These are phyloP conservation scores for Theobroma cacao DNA, from an alignment of 345 rosid genomes.

Conservation along the genomic window DNA sequence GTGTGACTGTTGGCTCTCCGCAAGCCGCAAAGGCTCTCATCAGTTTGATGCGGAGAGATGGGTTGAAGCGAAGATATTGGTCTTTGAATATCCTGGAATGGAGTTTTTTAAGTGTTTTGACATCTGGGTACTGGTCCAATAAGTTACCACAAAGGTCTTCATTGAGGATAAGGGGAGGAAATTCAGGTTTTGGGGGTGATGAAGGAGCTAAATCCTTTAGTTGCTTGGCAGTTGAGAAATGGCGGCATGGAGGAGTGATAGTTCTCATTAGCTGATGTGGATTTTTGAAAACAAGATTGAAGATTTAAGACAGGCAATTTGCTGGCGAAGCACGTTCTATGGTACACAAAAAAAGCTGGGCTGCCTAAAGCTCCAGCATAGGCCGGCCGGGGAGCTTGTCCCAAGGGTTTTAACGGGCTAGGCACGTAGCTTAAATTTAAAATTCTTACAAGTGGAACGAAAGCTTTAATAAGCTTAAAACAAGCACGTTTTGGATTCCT, in stretches of 20 bases:
- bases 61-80: constrained; percentile 26
- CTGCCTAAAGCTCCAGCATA: neutral
- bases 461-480: neutral
- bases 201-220: constrained; percentile 18
- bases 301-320: neutral
- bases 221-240: constrained; percentile 19
- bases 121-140: constrained; percentile 54
- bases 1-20: constrained; percentile 43
- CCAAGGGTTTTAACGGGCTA: neutral
- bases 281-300: neutral
- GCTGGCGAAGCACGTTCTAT: neutral
- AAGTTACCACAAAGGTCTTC: constrained; percentile 35
- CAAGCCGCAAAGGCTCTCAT: constrained; percentile 54
- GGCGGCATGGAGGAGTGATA: constrained; percentile 29
- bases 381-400: neutral
- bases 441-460: neutral
- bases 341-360: neutral
- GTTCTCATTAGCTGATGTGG: constrained; percentile 34
- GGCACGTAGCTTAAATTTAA: neutral
- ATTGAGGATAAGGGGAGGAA: constrained; percentile 2
- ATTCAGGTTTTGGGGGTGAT: constrained; percentile 12
- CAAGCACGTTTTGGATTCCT: neutral
- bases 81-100: constrained; percentile 40
- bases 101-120: constrained; percentile 40
- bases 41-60: constrained; percentile 56